Evolutionary conservation across 805 yeast genomes (phyloP).

Genomic region (Nakazawaea populi): DNA sequence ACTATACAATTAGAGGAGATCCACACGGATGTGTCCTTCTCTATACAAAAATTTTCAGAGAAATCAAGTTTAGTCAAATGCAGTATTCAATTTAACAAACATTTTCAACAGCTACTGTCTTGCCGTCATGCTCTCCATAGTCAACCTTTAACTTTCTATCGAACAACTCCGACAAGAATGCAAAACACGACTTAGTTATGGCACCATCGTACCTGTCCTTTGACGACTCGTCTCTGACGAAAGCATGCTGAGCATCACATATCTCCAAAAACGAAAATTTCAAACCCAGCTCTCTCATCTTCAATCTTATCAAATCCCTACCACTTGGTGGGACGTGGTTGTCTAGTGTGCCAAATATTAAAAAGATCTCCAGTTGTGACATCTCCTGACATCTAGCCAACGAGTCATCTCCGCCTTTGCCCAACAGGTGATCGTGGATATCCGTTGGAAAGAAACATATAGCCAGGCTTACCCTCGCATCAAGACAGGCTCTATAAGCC

Average conservation of each 20-base stretch:
- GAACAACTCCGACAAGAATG: slow-evolving; percentile 65
- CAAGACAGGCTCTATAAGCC: slow-evolving; percentile 66
- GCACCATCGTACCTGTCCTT: slow-evolving; percentile 85
- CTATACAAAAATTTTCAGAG: too few relatives aligned
- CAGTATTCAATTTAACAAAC: slow-evolving; percentile 40
- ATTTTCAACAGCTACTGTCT: slow-evolving; percentile 45
- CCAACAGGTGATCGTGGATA: slow-evolving; percentile 63
- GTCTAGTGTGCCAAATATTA: slow-evolving; percentile 75
- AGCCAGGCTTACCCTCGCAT: slow-evolving; percentile 56
- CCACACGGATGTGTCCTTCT: background rate
- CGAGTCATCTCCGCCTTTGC: slow-evolving; percentile 63
- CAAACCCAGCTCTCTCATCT: slow-evolving; percentile 51
- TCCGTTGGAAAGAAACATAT: slow-evolving; percentile 81
- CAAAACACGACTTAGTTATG: slow-evolving; percentile 59
- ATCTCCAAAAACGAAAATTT: slow-evolving; percentile 69
- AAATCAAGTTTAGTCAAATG: too few relatives aligned
- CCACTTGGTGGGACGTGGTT: slow-evolving; percentile 79
- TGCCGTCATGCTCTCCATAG: slow-evolving; percentile 57
- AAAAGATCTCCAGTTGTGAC: slow-evolving; percentile 49
- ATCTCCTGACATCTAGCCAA: slow-evolving; percentile 50
- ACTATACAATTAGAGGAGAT: too few relatives aligned
- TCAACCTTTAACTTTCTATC: slow-evolving; percentile 62
- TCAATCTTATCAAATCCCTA: slow-evolving; percentile 60
- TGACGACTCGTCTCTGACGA: slow-evolving; percentile 70
- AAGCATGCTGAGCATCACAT: slow-evolving; percentile 80